A percentile compares a stretch with the other conserved stretches of the same genome.
Evolutionary conservation across 495 filamentous ascomycete genomes (phyloP).

Genomic region (Xylaria sp.): DNA sequence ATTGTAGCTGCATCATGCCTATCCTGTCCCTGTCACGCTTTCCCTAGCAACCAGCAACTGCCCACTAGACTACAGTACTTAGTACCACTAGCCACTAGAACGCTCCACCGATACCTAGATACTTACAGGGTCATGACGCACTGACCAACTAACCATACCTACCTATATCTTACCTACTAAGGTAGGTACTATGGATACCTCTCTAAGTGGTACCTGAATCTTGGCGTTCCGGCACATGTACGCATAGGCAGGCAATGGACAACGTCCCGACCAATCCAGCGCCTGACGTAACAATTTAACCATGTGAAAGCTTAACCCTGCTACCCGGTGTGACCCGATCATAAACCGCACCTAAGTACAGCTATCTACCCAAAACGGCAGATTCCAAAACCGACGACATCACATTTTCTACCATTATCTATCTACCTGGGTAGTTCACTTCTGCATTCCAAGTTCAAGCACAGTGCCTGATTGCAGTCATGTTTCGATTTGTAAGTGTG

Average conservation of each 20-base stretch:
- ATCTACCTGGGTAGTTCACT: no score
- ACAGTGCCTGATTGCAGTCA: constrained; percentile 29
- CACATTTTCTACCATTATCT: background rate
- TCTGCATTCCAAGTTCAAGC: background rate
- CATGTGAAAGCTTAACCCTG: constrained; percentile 22
- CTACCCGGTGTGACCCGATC: background rate
- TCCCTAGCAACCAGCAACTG: constrained; percentile 5
- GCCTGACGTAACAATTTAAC: constrained; percentile 29
- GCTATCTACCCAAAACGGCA: constrained; percentile 36
- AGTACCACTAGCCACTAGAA: constrained; percentile 15
- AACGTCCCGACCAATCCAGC: no score
- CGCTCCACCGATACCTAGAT: constrained; percentile 11
- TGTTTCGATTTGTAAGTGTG: constrained; percentile 54
- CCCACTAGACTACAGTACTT: no score
- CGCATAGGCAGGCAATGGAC: no score
- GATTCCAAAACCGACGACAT: constrained; percentile 11
- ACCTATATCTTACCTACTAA: no score
- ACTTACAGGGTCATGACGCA: background rate
- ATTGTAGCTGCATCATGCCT: background rate
- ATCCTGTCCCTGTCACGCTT: background rate
- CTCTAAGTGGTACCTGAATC: no score
- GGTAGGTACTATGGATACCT: no score
- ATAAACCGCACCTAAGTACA: no score
- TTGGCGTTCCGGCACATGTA: no score
- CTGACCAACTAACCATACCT: background rate